phyloP scores from a whole-genome alignment of 2,329 filamentous ascomycete genomes.

The Beauveria medogensis region DNA sequence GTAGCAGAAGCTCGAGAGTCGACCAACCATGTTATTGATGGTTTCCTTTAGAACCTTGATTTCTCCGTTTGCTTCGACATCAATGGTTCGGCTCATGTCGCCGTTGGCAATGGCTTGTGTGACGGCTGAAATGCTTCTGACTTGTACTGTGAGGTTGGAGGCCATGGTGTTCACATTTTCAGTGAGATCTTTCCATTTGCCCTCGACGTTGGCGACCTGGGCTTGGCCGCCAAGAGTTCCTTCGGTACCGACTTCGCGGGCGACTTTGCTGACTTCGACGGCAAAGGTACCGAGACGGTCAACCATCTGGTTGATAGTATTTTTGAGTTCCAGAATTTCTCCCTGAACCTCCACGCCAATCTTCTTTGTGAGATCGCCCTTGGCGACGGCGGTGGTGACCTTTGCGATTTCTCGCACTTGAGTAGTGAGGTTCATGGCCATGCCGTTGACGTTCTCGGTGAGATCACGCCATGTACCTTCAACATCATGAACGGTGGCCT shows the following conservation, averaged over 20 bases:
- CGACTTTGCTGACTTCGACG: slow-evolving; percentile 91
- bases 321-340: slow-evolving; percentile 91
- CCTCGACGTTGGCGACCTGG: slow-evolving; percentile 87
- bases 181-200: slow-evolving; percentile 96
- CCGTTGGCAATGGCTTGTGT: slow-evolving; percentile 93
- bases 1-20: slow-evolving; percentile 90
- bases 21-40: slow-evolving; percentile 98
- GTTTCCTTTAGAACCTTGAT: slow-evolving; percentile 91
- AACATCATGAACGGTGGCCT: slow-evolving; percentile 92
- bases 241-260: slow-evolving; percentile 92
- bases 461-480: slow-evolving; percentile 96
- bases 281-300: slow-evolving; percentile 94
- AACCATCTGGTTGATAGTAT: slow-evolving; percentile 98
- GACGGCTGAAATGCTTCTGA: slow-evolving; percentile 80
- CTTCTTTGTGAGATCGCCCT: slow-evolving; percentile 90
- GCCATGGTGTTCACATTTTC: slow-evolving; percentile 79
- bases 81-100: slow-evolving; percentile 92
- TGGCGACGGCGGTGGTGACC: slow-evolving; percentile 90
- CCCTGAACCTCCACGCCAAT: slow-evolving; percentile 90
- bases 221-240: slow-evolving; percentile 91
- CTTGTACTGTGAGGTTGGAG: slow-evolving; percentile 59
- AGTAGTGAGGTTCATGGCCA: slow-evolving; percentile 96
- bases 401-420: slow-evolving; percentile 97
- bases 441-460: slow-evolving; percentile 92
- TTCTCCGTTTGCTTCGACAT: slow-evolving; percentile 90